These are phyloP conservation scores for Brettanomyces naardenensis DNA, from an alignment of 805 yeast genomes.

Conservation along the genomic window DNA sequence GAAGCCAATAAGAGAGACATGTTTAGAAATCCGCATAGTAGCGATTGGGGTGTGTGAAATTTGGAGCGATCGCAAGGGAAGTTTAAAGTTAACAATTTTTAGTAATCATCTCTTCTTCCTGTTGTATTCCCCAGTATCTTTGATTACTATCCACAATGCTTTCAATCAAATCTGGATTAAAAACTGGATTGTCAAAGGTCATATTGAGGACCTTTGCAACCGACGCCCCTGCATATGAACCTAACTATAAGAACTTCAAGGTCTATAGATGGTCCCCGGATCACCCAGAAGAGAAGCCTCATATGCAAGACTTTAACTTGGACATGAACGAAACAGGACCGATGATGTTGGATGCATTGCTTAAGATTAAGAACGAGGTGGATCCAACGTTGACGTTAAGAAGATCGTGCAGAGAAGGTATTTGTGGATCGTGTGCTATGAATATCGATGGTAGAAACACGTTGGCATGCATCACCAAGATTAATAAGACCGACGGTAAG, in stretches of 20 bases:
- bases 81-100: too few species aligned
- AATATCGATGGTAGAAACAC: conserved; percentile 97
- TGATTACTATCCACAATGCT: too few species aligned
- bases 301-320: conserved; percentile 71
- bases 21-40: too few species aligned
- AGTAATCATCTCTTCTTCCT: too few species aligned
- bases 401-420: conserved; percentile 98
- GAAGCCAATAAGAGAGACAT: too few species aligned
- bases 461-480: conserved; percentile 91
- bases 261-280: conserved; percentile 99
- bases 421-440: conserved; percentile 99
- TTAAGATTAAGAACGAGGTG: conserved; percentile 94
- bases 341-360: conserved; percentile 91
- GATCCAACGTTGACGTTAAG: conserved; percentile 93
- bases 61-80: too few species aligned
- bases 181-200: too few species aligned
- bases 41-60: too few species aligned
- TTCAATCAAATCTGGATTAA: too few species aligned
- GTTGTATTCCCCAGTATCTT: too few species aligned
- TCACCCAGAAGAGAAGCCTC: conserved; percentile 86
- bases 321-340: conserved; percentile 94
- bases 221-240: too few species aligned
- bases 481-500: conserved; percentile 70
- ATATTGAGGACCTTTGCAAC: too few species aligned
- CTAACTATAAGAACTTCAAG: conserved; percentile 74